A percentile compares a stretch with the other conserved stretches of the same genome.
These are phyloP conservation scores for Cutaneotrichosporon mucoides DNA, from an alignment of 1,284 basidiomycete species.

Conservation along the genomic window DNA sequence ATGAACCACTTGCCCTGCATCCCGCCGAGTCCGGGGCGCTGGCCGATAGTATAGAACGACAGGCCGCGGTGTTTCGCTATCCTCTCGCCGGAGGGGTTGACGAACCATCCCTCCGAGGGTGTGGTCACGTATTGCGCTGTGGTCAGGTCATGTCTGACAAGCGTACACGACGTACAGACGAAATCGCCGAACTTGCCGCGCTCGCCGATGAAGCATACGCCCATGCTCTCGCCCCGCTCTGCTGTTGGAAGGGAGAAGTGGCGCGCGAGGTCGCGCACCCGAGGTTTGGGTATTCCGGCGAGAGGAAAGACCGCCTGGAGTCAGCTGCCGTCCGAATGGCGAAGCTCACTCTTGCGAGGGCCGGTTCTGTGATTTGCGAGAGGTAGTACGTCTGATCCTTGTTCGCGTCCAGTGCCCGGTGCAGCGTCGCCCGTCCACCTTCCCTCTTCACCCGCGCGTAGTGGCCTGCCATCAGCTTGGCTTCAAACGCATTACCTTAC, in stretches of 20 bases:
- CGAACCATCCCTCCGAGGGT: slow-evolving; percentile 59
- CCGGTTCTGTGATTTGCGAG: slow-evolving; percentile 65
- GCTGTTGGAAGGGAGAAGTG: slow-evolving; percentile 69
- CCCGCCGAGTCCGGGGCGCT: slow-evolving; percentile 65
- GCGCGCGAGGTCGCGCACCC: slow-evolving; percentile 74
- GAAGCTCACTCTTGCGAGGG: slow-evolving; percentile 52
- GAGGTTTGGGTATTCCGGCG: slow-evolving; percentile 60
- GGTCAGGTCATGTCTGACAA: neutral
- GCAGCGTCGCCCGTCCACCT: slow-evolving; percentile 56
- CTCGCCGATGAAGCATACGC: slow-evolving; percentile 93
- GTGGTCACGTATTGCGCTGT: slow-evolving; percentile 73
- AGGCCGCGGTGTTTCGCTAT: slow-evolving; percentile 69
- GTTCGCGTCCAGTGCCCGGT: slow-evolving; percentile 59
- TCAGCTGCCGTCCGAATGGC: neutral
- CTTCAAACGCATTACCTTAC: slow-evolving; percentile 46
- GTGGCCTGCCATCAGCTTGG: slow-evolving; percentile 59
- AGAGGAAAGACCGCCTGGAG: slow-evolving; percentile 72
- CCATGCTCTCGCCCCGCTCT: slow-evolving; percentile 81
- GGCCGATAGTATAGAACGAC: slow-evolving; percentile 87
- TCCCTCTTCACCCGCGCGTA: slow-evolving; percentile 70
- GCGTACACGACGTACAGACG: slow-evolving; percentile 55
- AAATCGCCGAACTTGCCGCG: slow-evolving; percentile 69
- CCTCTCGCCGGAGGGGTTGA: slow-evolving; percentile 58
- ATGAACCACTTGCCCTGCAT: slow-evolving; percentile 67
- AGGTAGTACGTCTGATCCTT: slow-evolving; percentile 97